Evolutionary conservation across 164 flowering plant genomes (phyloP).

Genomic region (Piper longum): DNA sequence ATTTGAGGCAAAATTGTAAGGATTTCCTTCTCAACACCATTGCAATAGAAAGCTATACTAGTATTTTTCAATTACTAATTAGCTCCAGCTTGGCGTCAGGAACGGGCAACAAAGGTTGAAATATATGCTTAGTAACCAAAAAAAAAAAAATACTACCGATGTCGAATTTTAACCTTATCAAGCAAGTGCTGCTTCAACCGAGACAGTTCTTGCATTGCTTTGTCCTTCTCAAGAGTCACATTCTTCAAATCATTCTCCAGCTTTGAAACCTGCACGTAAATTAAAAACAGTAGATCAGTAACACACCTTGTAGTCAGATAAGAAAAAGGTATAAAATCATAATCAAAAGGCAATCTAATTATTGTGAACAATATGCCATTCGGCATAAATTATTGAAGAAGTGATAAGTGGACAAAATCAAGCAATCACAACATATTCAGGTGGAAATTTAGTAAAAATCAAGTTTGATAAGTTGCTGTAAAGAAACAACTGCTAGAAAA

Average conservation of each 20-base stretch:
- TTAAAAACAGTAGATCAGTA: conserved; percentile 18
- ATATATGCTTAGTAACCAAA: not conserved
- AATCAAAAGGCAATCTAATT: not conserved
- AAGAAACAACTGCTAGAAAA: not conserved
- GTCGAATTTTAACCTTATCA: conserved; percentile 42
- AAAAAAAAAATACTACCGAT: not conserved
- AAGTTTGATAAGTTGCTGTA: not conserved
- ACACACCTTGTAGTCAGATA: not conserved
- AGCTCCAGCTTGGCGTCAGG: no score
- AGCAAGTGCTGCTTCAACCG: conserved; percentile 90
- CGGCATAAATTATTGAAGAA: no score
- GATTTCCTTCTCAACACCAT: no score
- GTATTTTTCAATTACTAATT: no score
- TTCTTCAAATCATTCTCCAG: conserved; percentile 56
- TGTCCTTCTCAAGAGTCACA: conserved; percentile 57
- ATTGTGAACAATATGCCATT: no score
- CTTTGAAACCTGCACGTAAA: conserved; percentile 13
- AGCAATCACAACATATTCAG: not conserved
- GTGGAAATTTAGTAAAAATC: not conserved
- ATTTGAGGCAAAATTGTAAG: no score
- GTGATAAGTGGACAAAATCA: not conserved
- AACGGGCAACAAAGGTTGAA: not conserved
- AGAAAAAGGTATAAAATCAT: not conserved
- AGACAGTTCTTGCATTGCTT: conserved; percentile 64
- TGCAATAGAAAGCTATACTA: no score